These are phyloP conservation scores for Aristolochia contorta DNA, from an alignment of 164 flowering plant genomes.

Conservation along the genomic window DNA sequence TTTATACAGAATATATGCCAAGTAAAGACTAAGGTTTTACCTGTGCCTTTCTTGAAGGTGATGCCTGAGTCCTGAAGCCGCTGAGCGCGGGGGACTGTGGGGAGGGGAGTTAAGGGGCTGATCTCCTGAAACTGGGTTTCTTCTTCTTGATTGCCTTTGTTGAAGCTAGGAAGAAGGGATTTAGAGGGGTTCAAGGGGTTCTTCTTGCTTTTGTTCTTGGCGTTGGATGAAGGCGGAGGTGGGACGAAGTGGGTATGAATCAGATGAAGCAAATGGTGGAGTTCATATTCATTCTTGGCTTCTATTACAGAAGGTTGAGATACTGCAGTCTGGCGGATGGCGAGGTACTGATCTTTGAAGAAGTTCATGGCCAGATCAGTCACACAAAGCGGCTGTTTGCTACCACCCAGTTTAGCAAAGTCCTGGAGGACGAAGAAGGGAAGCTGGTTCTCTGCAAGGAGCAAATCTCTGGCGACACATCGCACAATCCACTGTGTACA, in stretches of 20 bases:
- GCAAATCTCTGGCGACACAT: background rate
- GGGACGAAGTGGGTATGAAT: background rate
- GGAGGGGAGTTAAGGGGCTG: background rate
- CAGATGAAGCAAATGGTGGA: background rate
- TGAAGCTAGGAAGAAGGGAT: no score
- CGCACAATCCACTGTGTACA: background rate
- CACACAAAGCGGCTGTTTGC: background rate
- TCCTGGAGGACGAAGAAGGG: constrained; percentile 8
- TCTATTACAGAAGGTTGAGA: no score
- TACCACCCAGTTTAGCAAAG: background rate
- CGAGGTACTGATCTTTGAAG: background rate
- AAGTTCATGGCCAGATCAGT: background rate
- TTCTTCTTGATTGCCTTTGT: no score
- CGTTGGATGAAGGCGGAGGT: background rate
- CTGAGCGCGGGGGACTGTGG: background rate
- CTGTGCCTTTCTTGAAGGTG: background rate
- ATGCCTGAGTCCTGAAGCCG: constrained; percentile 1
- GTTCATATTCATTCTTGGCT: background rate
- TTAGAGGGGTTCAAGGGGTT: background rate
- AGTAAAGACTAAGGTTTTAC: no score
- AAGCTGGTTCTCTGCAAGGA: constrained; percentile 9
- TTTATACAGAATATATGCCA: no score
- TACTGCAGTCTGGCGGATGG: no score
- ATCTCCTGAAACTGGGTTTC: no score
- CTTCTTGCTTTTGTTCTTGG: background rate